These are phyloP conservation scores for Lasiodiplodia sp. DNA, from an alignment of 2,329 filamentous ascomycete species.

Conservation along the genomic window DNA sequence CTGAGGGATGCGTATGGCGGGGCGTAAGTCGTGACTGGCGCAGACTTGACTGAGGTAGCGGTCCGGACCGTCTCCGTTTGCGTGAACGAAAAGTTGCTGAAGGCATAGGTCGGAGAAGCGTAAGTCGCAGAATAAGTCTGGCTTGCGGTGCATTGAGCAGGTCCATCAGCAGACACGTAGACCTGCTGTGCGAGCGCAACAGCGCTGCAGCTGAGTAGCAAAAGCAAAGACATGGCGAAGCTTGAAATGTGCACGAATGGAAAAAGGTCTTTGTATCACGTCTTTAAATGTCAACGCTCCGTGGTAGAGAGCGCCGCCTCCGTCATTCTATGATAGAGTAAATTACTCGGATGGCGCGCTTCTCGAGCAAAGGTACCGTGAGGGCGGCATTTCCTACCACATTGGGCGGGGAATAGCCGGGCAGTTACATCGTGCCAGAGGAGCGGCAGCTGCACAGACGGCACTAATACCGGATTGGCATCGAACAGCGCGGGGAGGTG, in stretches of 20 bases:
- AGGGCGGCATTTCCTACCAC: slow-evolving; percentile 4
- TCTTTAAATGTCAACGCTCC: not conserved
- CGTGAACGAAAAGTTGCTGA: slow-evolving; percentile 46
- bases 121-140: slow-evolving; percentile 36
- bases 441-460: slow-evolving; percentile 3
- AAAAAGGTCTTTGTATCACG: not conserved
- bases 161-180: slow-evolving; percentile 43
- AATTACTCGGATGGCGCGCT: not conserved
- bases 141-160: slow-evolving; percentile 41
- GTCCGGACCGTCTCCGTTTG: slow-evolving; percentile 50
- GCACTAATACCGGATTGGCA: not conserved
- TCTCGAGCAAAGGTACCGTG: not conserved
- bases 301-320: not conserved
- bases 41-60: slow-evolving; percentile 45
- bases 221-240: not conserved
- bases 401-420: slow-evolving; percentile 2
- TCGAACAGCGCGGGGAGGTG: not conserved
- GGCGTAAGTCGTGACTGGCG: slow-evolving; percentile 46
- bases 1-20: slow-evolving; percentile 46
- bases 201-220: slow-evolving; percentile 9
- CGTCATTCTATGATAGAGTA: not conserved
- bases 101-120: slow-evolving; percentile 40
- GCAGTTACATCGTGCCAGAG: slow-evolving; percentile 12
- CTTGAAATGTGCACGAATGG: not conserved
- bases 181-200: slow-evolving; percentile 43